Conservation (phyloP, 495 filamentous ascomycete species). For the Penicillium herquei region DNA sequence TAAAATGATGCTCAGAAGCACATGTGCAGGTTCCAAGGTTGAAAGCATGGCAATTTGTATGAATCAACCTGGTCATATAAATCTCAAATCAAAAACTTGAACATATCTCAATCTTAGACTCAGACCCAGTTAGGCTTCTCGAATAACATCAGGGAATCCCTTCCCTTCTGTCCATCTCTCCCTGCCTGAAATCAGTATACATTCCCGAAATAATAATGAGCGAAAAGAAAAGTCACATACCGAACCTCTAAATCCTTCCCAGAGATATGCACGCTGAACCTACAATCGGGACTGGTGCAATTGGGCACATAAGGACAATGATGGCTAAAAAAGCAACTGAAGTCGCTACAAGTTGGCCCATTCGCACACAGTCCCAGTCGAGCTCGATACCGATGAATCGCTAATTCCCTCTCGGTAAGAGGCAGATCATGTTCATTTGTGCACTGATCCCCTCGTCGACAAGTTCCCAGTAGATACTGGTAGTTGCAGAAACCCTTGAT, state of each 20-base stretch:
- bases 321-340: slow-evolving; percentile 12
- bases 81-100: no score
- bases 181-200: background rate
- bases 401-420: background rate
- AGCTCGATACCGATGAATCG: slow-evolving; percentile 2
- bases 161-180: slow-evolving; percentile 5
- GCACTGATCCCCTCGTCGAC: background rate
- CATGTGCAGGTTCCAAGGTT: no score
- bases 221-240: background rate
- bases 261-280: background rate
- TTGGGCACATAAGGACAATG: slow-evolving; percentile 8
- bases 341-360: slow-evolving; percentile 6
- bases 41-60: no score
- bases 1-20: no score
- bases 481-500: slow-evolving; percentile 9
- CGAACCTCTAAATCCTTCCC: background rate
- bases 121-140: background rate
- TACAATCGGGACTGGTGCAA: background rate
- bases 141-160: background rate
- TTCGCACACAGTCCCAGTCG: slow-evolving; percentile 1
- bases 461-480: background rate
- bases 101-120: background rate
- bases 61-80: no score
- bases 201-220: background rate
- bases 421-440: background rate